Base-by-base conservation (phyloP, 1,284 basidiomycete genomes). In the Tetrapyrgos nigripes region DNA sequence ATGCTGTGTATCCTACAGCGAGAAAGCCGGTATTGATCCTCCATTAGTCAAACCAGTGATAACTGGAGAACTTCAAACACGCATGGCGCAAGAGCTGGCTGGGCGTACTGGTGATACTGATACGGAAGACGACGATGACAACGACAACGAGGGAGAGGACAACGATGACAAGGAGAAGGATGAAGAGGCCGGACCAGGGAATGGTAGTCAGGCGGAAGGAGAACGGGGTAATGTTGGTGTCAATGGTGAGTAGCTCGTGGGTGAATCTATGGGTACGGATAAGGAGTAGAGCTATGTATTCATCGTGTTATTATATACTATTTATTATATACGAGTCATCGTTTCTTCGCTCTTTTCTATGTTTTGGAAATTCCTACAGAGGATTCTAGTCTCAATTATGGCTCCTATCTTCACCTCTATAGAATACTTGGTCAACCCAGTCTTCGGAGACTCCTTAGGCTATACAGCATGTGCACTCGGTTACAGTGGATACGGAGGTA, bases 101-200 rank as follows among this genome's bases (percentile, higher is more conserved):
- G 51, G 24, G 10, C 35, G 50, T 13, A 48, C 40, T 4, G 43
- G 50, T 17, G 50, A 58, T 8, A 52, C 57, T n/a, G 51, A 53
- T 21, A 44, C 57, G 1, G 50, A 58, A n/a, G n/a, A n/a, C n/a
- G n/a, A n/a, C n/a, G n/a, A n/a, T n/a, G n/a, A n/a, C n/a, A n/a
- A n/a, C n/a, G n/a, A n/a, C n/a, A n/a, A n/a, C n/a, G n/a, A n/a
- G n/a, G n/a, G n/a, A n/a, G n/a, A n/a, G n/a, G n/a, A n/a, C n/a
- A n/a, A n/a, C n/a, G n/a, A n/a, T n/a, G n/a, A n/a, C n/a, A n/a
- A n/a, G 44, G 51, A 53, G 1, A 51, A 49, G 26, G 47, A 29
- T 13, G 51, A 44, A 26, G 35, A 45, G 3, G 51, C n/a, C n/a
- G n/a, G n/a, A n/a, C n/a, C n/a, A n/a, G n/a, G n/a, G n/a, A n/a